phyloP scores from a whole-genome alignment of 768 basidiomycete genomes.

The Leucosporidium scottii region DNA sequence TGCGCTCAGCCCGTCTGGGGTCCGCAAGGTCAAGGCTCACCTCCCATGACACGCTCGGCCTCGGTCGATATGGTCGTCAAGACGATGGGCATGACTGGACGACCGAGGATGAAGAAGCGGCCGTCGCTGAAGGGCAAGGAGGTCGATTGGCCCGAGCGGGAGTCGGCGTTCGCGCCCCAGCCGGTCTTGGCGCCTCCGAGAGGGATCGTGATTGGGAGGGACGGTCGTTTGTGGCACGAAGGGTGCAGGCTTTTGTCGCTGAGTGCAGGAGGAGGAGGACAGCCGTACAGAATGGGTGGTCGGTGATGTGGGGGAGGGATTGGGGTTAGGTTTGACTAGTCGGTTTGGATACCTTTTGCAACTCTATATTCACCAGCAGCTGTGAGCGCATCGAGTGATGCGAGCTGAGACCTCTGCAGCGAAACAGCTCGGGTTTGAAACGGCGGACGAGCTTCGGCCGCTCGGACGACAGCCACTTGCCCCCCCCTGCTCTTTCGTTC shows the following conservation, averaged over 20 bases:
- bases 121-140: conserved; percentile 35
- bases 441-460: too few species aligned
- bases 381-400: too few species aligned
- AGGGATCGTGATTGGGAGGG: conserved; percentile 24
- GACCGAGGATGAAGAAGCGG: conserved; percentile 28
- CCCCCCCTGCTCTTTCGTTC: too few species aligned
- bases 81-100: conserved; percentile 21
- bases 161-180: neutral
- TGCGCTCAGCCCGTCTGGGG: conserved; percentile 34
- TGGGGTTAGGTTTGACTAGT: too few species aligned
- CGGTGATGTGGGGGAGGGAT: too few species aligned
- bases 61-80: conserved; percentile 24
- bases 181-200: neutral
- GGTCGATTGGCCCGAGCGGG: conserved; percentile 28
- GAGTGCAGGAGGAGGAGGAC: too few species aligned
- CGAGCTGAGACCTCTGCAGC: too few species aligned
- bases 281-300: too few species aligned
- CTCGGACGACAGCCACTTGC: too few species aligned
- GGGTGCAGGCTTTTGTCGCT: conserved; percentile 2
- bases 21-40: conserved; percentile 11
- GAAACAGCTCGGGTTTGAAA: too few species aligned
- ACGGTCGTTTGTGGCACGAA: conserved; percentile 25
- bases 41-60: conserved; percentile 26
- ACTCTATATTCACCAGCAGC: too few species aligned
- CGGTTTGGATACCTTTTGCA: too few species aligned